Base-by-base conservation (phyloP, 495 filamentous ascomycete genomes). In the Lasiosphaeria ovina region DNA sequence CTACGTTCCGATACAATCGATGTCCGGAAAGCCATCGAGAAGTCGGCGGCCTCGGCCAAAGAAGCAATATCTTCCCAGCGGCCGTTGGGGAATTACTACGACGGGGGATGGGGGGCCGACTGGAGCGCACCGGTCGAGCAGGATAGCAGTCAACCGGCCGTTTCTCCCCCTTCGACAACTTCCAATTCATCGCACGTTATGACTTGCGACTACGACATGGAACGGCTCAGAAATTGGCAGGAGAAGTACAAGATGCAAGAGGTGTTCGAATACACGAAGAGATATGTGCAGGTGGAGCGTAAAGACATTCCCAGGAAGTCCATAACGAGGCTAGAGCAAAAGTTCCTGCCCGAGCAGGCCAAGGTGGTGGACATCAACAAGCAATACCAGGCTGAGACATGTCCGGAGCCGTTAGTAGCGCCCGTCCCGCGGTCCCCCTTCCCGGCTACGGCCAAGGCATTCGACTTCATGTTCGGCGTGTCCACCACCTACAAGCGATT, bases 401-500 rank as follows among this genome's bases (percentile, higher is more conserved):
- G 81, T 54, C 69, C 76, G 0, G 73, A 76, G 32, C 78, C 80
- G 0, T 67, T 84, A 14, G 68, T 75, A n/a, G 74, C 79, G 8
- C 75, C 77, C 1, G 78, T 82, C 2, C 58, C 78, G 5, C 60
- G 65, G 40, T 84, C 81, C 0, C 74, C 76, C 8, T 79, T 71
- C 57, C 81, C 81, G 45, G 55, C 66, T 0, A 74, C 70, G 0
- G 80, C 72, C 59, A 79, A 81, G 34, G 66, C 74, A 3, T 77
- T 76, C 35, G 78, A 79, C 51, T 89, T 83, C 36, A 60, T 75
- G 51, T 83, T 83, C 51, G 87, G 85, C 60, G 81, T 90, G 1
- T 81, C 85, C 1, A 87, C 86, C 11, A 80, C 79, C 9, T 72
- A 85, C 51, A 69, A 73, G 3, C 77, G 86, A 40, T 70, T 90